These are phyloP conservation scores for Neofusicoccum umdonicola DNA, from an alignment of 2,329 filamentous ascomycete genomes.

Conservation along the genomic window DNA sequence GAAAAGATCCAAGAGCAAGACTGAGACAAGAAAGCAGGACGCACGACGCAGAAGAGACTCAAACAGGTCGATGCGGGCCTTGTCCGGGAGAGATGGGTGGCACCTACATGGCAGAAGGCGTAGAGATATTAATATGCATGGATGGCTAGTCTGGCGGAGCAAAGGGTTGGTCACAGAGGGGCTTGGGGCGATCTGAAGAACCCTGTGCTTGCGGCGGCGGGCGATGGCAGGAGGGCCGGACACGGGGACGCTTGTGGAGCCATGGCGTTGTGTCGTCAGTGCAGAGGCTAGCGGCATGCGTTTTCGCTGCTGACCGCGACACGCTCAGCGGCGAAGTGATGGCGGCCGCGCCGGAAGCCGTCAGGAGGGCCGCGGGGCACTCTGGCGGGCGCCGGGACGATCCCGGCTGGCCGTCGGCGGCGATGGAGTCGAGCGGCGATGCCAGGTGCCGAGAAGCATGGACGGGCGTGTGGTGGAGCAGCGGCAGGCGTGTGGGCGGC, in stretches of 20 bases:
- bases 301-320: background rate
- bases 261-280: constrained; percentile 1
- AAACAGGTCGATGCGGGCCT: background rate
- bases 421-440: too few relatives aligned
- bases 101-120: background rate
- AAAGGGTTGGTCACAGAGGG: background rate
- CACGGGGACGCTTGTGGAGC: background rate
- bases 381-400: too few relatives aligned
- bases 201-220: background rate
- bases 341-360: too few relatives aligned
- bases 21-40: background rate
- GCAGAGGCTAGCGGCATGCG: background rate
- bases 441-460: too few relatives aligned
- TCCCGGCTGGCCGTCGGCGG: too few relatives aligned
- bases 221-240: background rate
- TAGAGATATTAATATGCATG: background rate
- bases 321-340: too few relatives aligned
- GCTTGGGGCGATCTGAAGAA: background rate
- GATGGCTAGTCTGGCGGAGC: background rate
- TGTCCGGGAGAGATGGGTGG: background rate
- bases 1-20: background rate
- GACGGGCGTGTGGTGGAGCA: too few relatives aligned
- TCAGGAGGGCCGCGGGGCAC: too few relatives aligned
- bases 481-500: too few relatives aligned
- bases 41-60: too few relatives aligned